Percentiles rank a stretch among this genome's conserved stretches.
These are phyloP conservation scores for Fusarium beomiforme DNA, from an alignment of 2,329 filamentous ascomycete species.

Conservation along the genomic window DNA sequence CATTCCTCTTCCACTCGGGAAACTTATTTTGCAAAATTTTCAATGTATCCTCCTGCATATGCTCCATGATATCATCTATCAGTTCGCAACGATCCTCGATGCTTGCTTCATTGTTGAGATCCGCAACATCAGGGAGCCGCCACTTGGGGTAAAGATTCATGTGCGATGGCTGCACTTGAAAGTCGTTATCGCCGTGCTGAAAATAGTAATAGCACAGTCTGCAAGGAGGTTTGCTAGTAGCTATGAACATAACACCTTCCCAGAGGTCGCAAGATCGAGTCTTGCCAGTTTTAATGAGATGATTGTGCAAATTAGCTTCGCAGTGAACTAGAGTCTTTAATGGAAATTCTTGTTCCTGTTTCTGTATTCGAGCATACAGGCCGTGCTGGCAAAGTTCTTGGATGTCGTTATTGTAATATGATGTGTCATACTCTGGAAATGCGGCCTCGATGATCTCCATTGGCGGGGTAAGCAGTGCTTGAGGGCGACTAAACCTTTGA, in stretches of 20 bases:
- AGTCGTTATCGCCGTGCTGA: neutral
- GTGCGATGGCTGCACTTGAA: neutral
- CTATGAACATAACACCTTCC: neutral
- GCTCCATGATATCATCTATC: constrained; percentile 5
- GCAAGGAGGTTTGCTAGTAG: constrained; percentile 9
- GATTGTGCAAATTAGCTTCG: neutral
- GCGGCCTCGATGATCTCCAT: neutral
- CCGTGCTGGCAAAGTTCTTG: neutral
- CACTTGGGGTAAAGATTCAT: constrained; percentile 9
- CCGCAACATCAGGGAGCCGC: neutral
- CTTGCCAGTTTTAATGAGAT: neutral
- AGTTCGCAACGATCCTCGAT: neutral
- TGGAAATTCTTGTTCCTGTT: neutral
- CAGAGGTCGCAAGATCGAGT: constrained; percentile 1
- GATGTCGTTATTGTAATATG: neutral
- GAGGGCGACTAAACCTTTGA: neutral
- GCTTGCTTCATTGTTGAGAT: neutral
- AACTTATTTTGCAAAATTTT: neutral
- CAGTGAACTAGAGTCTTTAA: neutral
- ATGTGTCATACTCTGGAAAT: neutral
- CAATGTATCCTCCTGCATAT: neutral
- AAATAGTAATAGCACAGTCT: constrained; percentile 9
- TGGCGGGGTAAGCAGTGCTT: neutral
- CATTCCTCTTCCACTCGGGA: neutral
- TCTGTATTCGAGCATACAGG: neutral